Evolutionary conservation across 2,329 filamentous ascomycete species (phyloP), one percentile per base, ranked within the genome.

Genomic region (Tympanopsis confertula): DNA sequence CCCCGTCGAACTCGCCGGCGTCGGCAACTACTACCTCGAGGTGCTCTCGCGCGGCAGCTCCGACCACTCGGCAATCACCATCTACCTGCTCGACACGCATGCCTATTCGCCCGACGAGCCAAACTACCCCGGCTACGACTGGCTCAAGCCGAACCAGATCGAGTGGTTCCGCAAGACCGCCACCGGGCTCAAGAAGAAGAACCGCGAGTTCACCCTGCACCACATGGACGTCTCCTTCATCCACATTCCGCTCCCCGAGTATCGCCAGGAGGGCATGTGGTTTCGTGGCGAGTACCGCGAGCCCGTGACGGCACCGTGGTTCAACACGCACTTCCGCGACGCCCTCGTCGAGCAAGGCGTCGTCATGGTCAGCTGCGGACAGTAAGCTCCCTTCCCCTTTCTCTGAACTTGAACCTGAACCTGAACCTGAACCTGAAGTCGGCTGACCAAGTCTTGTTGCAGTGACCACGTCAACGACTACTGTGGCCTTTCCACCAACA

Each of bases 221-320:
- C 91, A 96, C 55, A 85, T 98, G 73, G 84, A 98, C 53, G 75
- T 96, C 57, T 86, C 91, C 1, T 98, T 98, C 54, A 93, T 98
- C 44, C 91, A 98, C 55, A 98, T 98, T 39, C 91, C 91, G 0
- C 65, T 98, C 3, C 88, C 91, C 0, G 91, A 98, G 56, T 95
- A 95, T 52, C 68, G 72, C 28, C 71, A 79, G 36, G 54, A 61
- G 1, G 65, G 72, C 2, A 73, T 82, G 22, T 64, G 63, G 2
- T 63, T 66, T 35, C 72, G 82, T 14, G 91, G 91, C 7, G 66
- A 76, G 19, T 91, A 80, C 77, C 77, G 73, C 38, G 91, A 98
- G 56, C 69, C 76, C 14, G 82, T 91, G 13, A 96, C 89, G 1
- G 89, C 91, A 0, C 91, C 91, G 0, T 68, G 67, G 1, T 94